phyloP scores from a whole-genome alignment of 768 basidiomycete species.

The Daedaleopsis nitida region DNA sequence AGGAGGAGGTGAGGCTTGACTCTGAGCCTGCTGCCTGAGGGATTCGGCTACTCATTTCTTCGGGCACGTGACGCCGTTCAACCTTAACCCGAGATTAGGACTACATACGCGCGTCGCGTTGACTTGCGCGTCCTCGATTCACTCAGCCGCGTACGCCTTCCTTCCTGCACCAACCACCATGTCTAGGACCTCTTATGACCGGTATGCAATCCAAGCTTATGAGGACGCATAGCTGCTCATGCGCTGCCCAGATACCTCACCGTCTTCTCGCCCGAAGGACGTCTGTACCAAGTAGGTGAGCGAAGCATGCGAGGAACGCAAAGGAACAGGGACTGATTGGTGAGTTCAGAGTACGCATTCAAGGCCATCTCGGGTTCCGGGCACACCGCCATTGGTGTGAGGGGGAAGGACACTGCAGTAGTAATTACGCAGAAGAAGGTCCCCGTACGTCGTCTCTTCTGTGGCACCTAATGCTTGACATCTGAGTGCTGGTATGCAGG shows the following conservation, averaged over 20 bases:
- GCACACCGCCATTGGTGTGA: constrained; percentile 88
- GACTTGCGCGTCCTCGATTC: constrained; percentile 63
- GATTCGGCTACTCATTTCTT: constrained; percentile 3
- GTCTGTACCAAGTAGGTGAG: constrained; percentile 97
- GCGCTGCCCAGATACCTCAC: constrained; percentile 74
- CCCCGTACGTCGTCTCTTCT: constrained; percentile 61
- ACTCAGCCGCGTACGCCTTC: constrained; percentile 24
- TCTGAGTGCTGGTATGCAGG: constrained; percentile 48
- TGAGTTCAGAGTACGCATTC: constrained; percentile 91
- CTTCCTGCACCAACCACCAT: constrained; percentile 42
- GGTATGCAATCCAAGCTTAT: constrained; percentile 43
- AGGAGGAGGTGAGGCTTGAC: no score
- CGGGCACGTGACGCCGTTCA: constrained; percentile 5
- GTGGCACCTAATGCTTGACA: background rate
- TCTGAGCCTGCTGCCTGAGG: no score
- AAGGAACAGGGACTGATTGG: background rate
- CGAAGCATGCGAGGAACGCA: constrained; percentile 10
- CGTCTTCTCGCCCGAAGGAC: constrained; percentile 96
- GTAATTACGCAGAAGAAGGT: constrained; percentile 99
- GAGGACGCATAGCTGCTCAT: background rate
- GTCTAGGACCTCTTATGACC: constrained; percentile 94
- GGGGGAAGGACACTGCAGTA: constrained; percentile 93
- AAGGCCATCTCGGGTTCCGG: constrained; percentile 98
- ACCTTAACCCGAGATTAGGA: constrained; percentile 6
- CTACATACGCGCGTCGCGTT: constrained; percentile 34